These are phyloP conservation scores for Cetradonia linearis DNA, from an alignment of 495 filamentous ascomycete genomes.

Conservation along the genomic window DNA sequence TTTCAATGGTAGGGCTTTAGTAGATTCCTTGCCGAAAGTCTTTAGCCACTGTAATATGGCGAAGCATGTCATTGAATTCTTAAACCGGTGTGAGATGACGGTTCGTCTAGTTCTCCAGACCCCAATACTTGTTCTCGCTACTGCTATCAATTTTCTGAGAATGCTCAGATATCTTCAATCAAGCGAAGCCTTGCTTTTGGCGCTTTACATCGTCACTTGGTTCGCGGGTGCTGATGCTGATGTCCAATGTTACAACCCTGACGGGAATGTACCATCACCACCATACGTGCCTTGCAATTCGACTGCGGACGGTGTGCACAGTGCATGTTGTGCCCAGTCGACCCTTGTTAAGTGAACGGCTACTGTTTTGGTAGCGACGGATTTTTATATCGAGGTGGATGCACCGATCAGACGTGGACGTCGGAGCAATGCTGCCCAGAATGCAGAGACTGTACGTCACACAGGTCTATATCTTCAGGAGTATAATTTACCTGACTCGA, in stretches of 20 bases:
- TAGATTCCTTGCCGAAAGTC: not conserved
- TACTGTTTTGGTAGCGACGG: not conserved
- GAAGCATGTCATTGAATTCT: not conserved
- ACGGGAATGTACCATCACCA: not conserved
- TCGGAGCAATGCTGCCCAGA: conserved; percentile 13
- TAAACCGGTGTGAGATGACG: not conserved
- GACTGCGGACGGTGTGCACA: not conserved
- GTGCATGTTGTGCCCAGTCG: not conserved
- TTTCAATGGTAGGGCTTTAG: not conserved
- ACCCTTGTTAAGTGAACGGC: not conserved
- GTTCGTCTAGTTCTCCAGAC: not conserved
- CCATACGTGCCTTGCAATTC: not conserved
- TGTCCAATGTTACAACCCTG: not conserved
- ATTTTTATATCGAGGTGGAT: conserved; percentile 11
- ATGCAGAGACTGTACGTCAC: conserved; percentile 14
- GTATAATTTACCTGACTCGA: not conserved
- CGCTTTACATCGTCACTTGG: not conserved
- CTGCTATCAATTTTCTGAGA: not conserved
- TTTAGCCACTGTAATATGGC: not conserved
- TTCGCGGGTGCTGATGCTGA: not conserved
- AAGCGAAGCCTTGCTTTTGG: not conserved
- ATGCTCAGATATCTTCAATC: not conserved
- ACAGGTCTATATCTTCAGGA: not conserved
- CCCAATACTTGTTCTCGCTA: not conserved
- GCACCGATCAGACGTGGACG: conserved; percentile 3